These are phyloP conservation scores for Sugiyamaella floridensis DNA, from an alignment of 805 yeast genomes.

Conservation along the genomic window DNA sequence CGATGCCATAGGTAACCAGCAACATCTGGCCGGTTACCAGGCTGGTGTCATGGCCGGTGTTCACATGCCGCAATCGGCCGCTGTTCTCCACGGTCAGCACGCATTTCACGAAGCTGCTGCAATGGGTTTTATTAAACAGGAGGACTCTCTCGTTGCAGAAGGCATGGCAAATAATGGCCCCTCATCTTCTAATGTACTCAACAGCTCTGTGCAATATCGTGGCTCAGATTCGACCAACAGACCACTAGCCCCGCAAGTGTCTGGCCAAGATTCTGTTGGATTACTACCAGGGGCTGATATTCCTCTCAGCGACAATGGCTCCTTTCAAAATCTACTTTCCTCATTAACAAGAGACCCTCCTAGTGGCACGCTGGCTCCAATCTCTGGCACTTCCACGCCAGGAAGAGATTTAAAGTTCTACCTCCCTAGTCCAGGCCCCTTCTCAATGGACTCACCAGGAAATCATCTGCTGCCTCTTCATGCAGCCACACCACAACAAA, in stretches of 20 bases:
- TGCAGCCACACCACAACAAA: no score
- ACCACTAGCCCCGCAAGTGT: background rate
- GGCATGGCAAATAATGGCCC: background rate
- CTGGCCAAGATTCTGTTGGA: background rate
- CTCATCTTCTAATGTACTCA: background rate
- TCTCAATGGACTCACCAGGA: slow-evolving; percentile 1
- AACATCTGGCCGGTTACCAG: background rate
- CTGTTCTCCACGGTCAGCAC: background rate
- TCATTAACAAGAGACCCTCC: background rate
- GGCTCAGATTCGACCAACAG: background rate
- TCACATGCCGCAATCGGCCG: background rate
- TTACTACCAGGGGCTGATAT: background rate
- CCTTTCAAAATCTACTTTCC: background rate
- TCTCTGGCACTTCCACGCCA: slow-evolving; percentile 1
- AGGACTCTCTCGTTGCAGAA: background rate
- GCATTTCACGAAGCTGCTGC: background rate
- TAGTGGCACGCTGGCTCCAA: background rate
- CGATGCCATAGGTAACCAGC: background rate
- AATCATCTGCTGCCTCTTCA: background rate
- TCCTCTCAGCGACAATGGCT: background rate
- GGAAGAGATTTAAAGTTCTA: slow-evolving; percentile 4
- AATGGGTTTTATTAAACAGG: background rate
- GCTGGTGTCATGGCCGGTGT: background rate
- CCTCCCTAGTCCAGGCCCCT: slow-evolving; percentile 2
- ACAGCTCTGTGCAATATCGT: background rate